A percentile compares a stretch with the other conserved stretches of the same genome.
These are phyloP conservation scores for Blepharisma undulans DNA, from an alignment of 169 alveolate species.

Conservation along the genomic window DNA sequence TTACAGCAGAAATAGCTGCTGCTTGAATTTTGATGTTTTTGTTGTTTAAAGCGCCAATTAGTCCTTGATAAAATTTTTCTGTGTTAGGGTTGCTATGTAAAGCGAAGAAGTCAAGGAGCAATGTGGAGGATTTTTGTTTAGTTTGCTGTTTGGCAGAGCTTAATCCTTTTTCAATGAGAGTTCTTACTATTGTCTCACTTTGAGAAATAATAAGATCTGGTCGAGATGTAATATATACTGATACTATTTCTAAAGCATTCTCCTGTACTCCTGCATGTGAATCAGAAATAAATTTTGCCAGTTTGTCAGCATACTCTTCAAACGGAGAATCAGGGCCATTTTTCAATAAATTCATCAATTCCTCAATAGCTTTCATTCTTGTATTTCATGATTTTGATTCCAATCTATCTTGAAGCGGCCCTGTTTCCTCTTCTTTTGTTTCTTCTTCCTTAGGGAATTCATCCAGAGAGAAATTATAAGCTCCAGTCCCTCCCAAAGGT, in stretches of 20 bases:
- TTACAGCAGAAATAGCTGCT: conserved; percentile 41
- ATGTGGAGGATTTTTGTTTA: conserved; percentile 11
- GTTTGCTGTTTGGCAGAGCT: conserved; percentile 45
- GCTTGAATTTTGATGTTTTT: conserved; percentile 39
- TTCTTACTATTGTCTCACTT: conserved; percentile 31
- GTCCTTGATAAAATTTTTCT: not conserved
- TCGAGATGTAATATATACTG: conserved; percentile 39
- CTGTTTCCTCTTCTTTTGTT: conserved; percentile 37
- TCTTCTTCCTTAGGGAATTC: conserved; percentile 12
- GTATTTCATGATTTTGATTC: conserved; percentile 52
- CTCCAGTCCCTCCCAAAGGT: conserved; percentile 21
- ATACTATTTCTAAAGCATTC: conserved; percentile 51
- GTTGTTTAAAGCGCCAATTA: not conserved
- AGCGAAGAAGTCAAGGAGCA: conserved; percentile 33
- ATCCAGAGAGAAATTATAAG: not conserved
- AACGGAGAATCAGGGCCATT: conserved; percentile 33
- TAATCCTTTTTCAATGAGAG: conserved; percentile 54
- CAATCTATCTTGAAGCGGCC: conserved; percentile 52
- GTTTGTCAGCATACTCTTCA: not conserved
- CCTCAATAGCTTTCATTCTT: conserved; percentile 61
- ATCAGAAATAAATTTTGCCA: conserved; percentile 49
- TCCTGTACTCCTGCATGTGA: conserved; percentile 60
- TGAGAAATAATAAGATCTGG: conserved; percentile 22
- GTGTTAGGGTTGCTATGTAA: not conserved
- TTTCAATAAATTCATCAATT: conserved; percentile 38